These are phyloP conservation scores for Alternaria sp. DNA, from an alignment of 2,329 filamentous ascomycete species.

Conservation along the genomic window DNA sequence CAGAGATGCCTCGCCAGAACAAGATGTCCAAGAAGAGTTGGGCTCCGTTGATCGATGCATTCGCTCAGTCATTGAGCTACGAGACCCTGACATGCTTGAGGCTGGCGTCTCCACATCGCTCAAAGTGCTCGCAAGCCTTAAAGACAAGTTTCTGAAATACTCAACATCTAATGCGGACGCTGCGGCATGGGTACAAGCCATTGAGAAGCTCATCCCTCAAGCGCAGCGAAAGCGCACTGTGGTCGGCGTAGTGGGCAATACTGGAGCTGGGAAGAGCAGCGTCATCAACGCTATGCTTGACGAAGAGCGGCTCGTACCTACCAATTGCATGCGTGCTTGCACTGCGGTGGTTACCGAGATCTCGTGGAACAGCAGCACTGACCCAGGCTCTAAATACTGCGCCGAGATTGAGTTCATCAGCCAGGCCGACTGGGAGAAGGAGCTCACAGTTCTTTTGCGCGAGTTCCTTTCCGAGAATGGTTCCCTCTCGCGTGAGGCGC, in stretches of 20 bases:
- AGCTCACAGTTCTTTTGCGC: constrained; percentile 57
- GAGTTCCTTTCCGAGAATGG: constrained; percentile 56
- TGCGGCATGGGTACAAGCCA: constrained; percentile 50
- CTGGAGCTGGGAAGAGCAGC: constrained; percentile 67
- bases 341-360: constrained; percentile 68
- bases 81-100: constrained; percentile 47
- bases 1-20: constrained; percentile 14
- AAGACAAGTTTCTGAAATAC: constrained; percentile 36
- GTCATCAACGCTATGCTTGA: constrained; percentile 69
- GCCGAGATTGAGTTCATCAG: constrained; percentile 66
- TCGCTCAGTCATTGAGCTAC: constrained; percentile 40
- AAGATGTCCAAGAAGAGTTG: background rate
- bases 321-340: constrained; percentile 66
- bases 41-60: constrained; percentile 28
- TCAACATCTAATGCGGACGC: constrained; percentile 35
- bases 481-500: constrained; percentile 45
- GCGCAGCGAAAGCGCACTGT: constrained; percentile 53
- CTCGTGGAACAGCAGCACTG: constrained; percentile 58
- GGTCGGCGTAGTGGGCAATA: constrained; percentile 66
- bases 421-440: constrained; percentile 58
- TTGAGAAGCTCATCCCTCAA: constrained; percentile 51
- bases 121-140: constrained; percentile 45
- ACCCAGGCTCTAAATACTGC: constrained; percentile 53
- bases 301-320: constrained; percentile 63
- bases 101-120: constrained; percentile 48